Evolutionary conservation across 2,329 filamentous ascomycete species (phyloP).

Genomic region (Didymella arachidicola): DNA sequence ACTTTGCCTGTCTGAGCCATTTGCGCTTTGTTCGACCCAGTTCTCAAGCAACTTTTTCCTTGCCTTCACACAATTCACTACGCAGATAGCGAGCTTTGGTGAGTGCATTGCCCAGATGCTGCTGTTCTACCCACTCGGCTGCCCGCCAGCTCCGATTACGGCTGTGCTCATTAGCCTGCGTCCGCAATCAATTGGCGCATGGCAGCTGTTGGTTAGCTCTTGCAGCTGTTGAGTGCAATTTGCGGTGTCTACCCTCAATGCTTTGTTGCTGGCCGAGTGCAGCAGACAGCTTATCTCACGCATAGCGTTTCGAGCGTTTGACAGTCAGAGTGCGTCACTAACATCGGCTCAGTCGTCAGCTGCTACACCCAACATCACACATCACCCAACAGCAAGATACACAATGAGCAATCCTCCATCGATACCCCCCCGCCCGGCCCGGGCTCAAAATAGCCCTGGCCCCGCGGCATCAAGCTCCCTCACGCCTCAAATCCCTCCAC

Average conservation of each 20-base stretch:
- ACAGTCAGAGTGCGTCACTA: constrained; percentile 30
- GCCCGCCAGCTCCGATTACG: constrained; percentile 20
- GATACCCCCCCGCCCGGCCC: constrained; percentile 69
- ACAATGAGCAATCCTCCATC: constrained; percentile 60
- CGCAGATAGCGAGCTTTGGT: constrained; percentile 11
- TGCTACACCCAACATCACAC: constrained; percentile 23
- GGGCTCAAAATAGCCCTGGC: constrained; percentile 57
- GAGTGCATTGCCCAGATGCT: constrained; percentile 10
- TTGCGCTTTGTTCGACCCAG: constrained; percentile 20
- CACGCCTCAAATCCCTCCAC: constrained; percentile 79
- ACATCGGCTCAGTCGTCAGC: constrained; percentile 29
- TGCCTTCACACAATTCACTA: neutral
- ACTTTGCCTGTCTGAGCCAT: constrained; percentile 29
- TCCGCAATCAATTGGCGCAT: constrained; percentile 22
- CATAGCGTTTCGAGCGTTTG: constrained; percentile 29
- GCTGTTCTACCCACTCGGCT: constrained; percentile 18
- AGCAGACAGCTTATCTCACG: constrained; percentile 36
- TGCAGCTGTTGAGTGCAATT: constrained; percentile 27
- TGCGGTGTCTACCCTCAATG: constrained; percentile 24
- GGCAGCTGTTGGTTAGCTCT: constrained; percentile 26
- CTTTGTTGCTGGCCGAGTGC: constrained; percentile 22
- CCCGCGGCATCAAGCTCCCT: constrained; percentile 50
- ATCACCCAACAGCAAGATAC: constrained; percentile 20
- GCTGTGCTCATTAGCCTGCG: constrained; percentile 31
- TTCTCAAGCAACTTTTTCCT: constrained; percentile 10